Conservation (phyloP, 805 yeast genomes). For the Candida michaelii region DNA sequence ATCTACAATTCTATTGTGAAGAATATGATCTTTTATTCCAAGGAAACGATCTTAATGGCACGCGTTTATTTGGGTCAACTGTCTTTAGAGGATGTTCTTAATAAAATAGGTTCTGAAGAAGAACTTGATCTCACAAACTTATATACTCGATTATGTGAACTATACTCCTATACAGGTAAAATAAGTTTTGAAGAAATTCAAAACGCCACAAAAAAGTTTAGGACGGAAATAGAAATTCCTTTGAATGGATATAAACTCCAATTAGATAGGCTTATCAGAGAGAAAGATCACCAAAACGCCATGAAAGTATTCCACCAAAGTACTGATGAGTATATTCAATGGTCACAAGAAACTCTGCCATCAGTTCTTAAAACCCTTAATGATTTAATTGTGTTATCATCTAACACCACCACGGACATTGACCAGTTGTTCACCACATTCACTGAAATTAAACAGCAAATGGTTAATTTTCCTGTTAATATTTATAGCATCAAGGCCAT, state of each 20-base stretch:
- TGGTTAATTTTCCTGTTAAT: conserved; percentile 27
- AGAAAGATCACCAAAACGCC: conserved; percentile 23
- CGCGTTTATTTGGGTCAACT: conserved; percentile 2
- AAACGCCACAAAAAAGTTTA: conserved; percentile 1
- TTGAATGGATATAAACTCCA: conserved; percentile 26
- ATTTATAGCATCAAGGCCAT: conserved; percentile 30
- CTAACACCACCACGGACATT: conserved; percentile 28
- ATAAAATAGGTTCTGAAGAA: not conserved
- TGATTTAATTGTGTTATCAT: conserved; percentile 40
- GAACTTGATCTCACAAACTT: conserved; percentile 15
- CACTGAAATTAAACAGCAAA: conserved; percentile 36
- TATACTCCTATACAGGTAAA: conserved; percentile 4
- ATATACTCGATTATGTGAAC: conserved; percentile 20
- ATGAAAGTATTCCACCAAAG: conserved; percentile 33
- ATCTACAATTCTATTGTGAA: conserved; percentile 1
- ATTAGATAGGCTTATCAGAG: conserved; percentile 27
- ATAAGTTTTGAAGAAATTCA: not conserved
- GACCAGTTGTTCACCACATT: conserved; percentile 30
- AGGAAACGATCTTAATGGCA: conserved; percentile 13
- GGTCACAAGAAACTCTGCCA: conserved; percentile 29
- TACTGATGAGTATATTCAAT: conserved; percentile 19
- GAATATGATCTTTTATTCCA: conserved; percentile 9
- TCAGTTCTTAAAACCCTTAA: conserved; percentile 43
- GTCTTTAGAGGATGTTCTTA: not conserved
- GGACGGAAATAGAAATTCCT: conserved; percentile 15